Evolutionary conservation across 257 asterid genomes (phyloP), one percentile per base, ranked within the genome.

Genomic region (Apocynum venetum): DNA sequence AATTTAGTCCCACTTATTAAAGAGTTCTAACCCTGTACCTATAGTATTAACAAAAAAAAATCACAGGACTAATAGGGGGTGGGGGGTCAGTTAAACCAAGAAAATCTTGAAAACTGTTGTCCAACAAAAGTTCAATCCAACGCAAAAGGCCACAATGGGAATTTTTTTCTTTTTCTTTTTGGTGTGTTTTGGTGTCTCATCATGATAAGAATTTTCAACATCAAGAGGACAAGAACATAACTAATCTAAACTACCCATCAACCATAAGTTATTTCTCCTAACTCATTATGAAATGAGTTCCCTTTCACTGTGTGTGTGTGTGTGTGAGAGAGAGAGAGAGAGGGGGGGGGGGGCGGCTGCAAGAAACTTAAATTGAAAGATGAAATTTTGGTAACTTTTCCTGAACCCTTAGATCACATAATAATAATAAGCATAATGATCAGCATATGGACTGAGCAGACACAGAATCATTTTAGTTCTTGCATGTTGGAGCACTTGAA

Each of bases 401-500:
- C 60, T 10, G 69, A 38, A 35, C 7, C 19, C 7, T 63, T 6
- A 63, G 3, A 57, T 57, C 64, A 57, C 35, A 57, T 57, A 57
- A 57, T 57, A n/a, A 49, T 49, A 49, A 49, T 49, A 20, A 6
- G 2, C 0, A 19, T 57, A 19, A 57, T 57, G 20, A 57, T 6
- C 6, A n/a, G 2, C 11, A 44, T 68, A 43, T 43, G 53, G 53
- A 43, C 53, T 43, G 35, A 35, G 44, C 49, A 68, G 53, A 68
- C 73, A 68, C 53, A 6, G 52, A 68, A 68, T 68, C 73, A 68
- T 68, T 57, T 49, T 43, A 41, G 35, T 67, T 43, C 38, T 7
- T 44, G 73, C 53, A 68, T 44, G 73, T 68, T 68, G 53, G 53
- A 68, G 19, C 73, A 68, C 73, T 47, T 43, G 73, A 68, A 68